Conservation (phyloP, 257 asterid genomes). For the Solanum ahanhuiri region DNA sequence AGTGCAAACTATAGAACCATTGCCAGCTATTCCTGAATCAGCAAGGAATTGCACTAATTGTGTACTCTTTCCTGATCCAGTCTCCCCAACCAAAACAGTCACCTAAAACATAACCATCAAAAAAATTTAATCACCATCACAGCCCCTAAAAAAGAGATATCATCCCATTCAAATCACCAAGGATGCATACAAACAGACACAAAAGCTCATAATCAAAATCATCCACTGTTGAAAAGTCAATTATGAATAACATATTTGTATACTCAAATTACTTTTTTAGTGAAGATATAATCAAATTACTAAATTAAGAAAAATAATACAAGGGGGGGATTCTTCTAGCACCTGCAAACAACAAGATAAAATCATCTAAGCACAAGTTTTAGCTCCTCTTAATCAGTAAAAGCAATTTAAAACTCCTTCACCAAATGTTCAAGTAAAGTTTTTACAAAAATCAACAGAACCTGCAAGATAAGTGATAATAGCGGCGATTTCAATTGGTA, state of each 20-base stretch:
- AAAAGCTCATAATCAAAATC: background rate
- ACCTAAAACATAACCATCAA: conserved; percentile 30
- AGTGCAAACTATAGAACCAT: conserved; percentile 60
- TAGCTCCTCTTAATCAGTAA: background rate
- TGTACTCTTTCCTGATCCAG: conserved; percentile 98
- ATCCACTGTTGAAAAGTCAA: background rate
- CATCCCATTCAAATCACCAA: background rate
- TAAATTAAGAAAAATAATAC: background rate
- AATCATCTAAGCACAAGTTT: background rate
- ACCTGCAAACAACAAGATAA: background rate
- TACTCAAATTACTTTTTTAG: background rate
- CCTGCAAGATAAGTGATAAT: background rate
- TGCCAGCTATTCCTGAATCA: conserved; percentile 57
- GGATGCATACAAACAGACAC: background rate
- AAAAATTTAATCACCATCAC: background rate
- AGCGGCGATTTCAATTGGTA: background rate
- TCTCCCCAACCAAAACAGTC: conserved; percentile 74
- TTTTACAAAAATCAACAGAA: background rate
- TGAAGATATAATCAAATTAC: background rate
- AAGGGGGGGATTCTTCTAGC: background rate
- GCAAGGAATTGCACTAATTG: conserved; percentile 89
- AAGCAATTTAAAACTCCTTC: background rate
- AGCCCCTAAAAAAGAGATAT: background rate
- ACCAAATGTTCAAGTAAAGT: background rate
- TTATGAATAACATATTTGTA: background rate